Evolutionary conservation across 1,284 basidiomycete genomes (phyloP), one percentile per base, ranked within the genome.

Genomic region (Ganoderma multipileum): DNA sequence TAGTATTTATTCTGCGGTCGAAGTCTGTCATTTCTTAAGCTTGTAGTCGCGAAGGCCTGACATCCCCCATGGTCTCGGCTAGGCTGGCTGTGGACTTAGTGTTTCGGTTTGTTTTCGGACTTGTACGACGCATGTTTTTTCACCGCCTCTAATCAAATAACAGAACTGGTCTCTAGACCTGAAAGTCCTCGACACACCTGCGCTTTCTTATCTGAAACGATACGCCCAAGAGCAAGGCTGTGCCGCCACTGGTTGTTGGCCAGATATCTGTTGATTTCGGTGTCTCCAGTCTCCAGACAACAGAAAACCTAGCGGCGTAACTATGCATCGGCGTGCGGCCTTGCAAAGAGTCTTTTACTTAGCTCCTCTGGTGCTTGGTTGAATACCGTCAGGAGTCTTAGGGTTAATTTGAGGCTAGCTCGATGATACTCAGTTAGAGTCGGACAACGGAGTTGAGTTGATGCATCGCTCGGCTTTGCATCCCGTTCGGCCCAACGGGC

Each of bases 1-100:
- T 68, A 68, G 61, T 63, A 63, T 54, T 54, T 68, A 63, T 66
- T 57, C 58, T 36, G 55, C 55, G 18, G 33, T 33, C 55, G 52
- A 58, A 38, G 33, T 18, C 6, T 30, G 12, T 55, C 52, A 7
- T 55, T 55, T 55, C 16, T 33, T 11, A 39, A 39, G 9, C 38
- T 39, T 55, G 52, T 26, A 52, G 28, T 55, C 52, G 7, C 28
- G 12, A 55, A 30, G 28, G 28, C 16, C 28, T 28, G 52, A 16
- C 23, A 33, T 16, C 50, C n/a, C 2, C 9, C 20, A 7, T 47
- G 44, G 20, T n/a, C 52, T 30, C 6, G 20, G 50, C 9, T 11
- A 50, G 47, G 47, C 47, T 12, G 2, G 9, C 23, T 23, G 23
- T n/a, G 47, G 47, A 50, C 12, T 26, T 50, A 23, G 47, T 50